phyloP scores from a whole-genome alignment of 768 basidiomycete species.

The Auricularia auricula-judae region DNA sequence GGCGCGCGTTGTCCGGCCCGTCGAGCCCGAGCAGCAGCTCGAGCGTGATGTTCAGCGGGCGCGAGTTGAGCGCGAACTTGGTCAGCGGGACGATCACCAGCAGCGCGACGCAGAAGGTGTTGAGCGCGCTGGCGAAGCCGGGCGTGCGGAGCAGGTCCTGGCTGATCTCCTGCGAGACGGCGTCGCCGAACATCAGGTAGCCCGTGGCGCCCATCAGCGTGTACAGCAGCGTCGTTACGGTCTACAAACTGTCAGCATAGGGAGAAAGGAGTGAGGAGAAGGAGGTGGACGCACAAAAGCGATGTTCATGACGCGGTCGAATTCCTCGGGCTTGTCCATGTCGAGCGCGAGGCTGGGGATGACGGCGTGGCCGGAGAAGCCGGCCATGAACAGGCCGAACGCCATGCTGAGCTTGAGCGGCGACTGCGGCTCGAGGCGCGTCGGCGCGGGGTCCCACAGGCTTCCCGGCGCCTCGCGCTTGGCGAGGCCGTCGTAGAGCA shows the following conservation, averaged over 20 bases:
- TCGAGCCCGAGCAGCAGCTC: constrained; percentile 70
- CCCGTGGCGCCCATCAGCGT: constrained; percentile 64
- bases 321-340: constrained; percentile 74
- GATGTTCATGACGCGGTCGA: constrained; percentile 71
- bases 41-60: constrained; percentile 78
- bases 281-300: constrained; percentile 55
- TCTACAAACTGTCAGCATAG: constrained; percentile 22
- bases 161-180: constrained; percentile 79
- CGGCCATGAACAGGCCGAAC: constrained; percentile 87
- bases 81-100: constrained; percentile 74
- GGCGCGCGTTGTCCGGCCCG: constrained; percentile 11
- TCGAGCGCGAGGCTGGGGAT: constrained; percentile 85
- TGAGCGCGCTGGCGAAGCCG: constrained; percentile 62
- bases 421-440: constrained; percentile 43
- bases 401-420: constrained; percentile 58
- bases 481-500: constrained; percentile 72
- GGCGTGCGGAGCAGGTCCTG: constrained; percentile 63
- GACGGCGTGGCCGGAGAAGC: constrained; percentile 87
- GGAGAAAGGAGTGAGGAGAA: constrained; percentile 1
- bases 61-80: constrained; percentile 77
- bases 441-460: constrained; percentile 63
- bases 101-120: constrained; percentile 71
- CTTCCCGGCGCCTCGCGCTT: constrained; percentile 70
- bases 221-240: constrained; percentile 47
- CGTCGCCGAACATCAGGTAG: constrained; percentile 82